Conservation (phyloP, 139 green algal species). For the Spirogloea muscicola region DNA sequence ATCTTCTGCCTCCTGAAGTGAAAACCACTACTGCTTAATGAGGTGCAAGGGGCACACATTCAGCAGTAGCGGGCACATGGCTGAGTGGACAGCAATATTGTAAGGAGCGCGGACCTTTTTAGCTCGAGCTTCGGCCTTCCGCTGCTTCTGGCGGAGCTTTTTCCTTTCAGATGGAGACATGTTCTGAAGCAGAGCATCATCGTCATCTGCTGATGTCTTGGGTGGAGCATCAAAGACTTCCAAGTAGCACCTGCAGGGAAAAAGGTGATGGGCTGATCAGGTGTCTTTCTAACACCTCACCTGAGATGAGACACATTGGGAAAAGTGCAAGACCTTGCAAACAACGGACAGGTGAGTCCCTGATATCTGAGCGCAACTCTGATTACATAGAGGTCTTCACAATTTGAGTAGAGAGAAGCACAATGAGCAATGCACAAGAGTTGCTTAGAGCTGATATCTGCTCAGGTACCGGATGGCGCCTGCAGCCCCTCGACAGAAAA, state of each 20-base stretch:
- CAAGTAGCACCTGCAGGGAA: slow-evolving; percentile 41
- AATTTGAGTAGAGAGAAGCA: neutral
- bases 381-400: neutral
- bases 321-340: too few relatives aligned
- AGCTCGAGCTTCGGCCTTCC: slow-evolving; percentile 36
- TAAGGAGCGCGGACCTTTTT: slow-evolving; percentile 46
- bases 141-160: slow-evolving; percentile 48
- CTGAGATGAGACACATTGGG: too few relatives aligned
- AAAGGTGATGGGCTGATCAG: too few relatives aligned
- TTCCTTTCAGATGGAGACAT: slow-evolving; percentile 41
- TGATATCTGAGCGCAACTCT: neutral
- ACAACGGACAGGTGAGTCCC: too few relatives aligned
- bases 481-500: slow-evolving; percentile 66
- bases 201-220: slow-evolving; percentile 14
- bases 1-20: slow-evolving; percentile 54
- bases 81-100: neutral
- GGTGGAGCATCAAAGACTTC: slow-evolving; percentile 35
- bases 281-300: too few relatives aligned
- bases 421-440: neutral
- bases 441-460: too few relatives aligned
- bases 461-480: slow-evolving; percentile 65
- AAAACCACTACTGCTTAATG: neutral
- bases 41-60: neutral
- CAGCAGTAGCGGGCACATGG: neutral
- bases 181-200: slow-evolving; percentile 19